Base-by-base conservation (phyloP, 2,329 filamentous ascomycete genomes). In the Apiospora saccharicola region DNA sequence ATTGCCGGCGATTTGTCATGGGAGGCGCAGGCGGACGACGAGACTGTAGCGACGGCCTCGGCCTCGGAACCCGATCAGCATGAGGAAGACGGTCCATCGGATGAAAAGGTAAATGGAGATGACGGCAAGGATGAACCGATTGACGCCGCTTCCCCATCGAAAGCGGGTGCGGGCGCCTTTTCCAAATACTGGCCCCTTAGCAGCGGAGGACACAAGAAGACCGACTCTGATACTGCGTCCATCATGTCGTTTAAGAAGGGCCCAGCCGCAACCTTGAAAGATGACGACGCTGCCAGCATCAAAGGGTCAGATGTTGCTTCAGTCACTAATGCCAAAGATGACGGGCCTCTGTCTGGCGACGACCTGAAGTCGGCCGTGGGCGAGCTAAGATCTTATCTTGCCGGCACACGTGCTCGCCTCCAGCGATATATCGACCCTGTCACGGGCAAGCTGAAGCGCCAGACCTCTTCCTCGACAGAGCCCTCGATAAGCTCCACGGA, bases 321-420 rank as follows among this genome's bases (percentile, higher is more conserved):
- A 14, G 6, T 26, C 19, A 26, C n/a, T 12, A 34, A 44, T 12
- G 67, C 5, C 41, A 64, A 41, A 8, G 57, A 64, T 1, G 57
- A 64, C 6, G 64, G 69, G 4, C 49, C 70, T 41, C 83, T 93
- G 47, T 91, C 95, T 79, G 95, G 94, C 19, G 96, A 96, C 78
- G 94, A 98, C 76, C 87, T 99, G 47, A 93, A 90, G 76, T 88
- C 90, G 68, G 95, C 96, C 0, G 93, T 96, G 22, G 89, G 92
- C 61, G 95, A 96, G 74, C 87, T 99, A 1, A 94, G 94, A 77
- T 92, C 92, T 34, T 99, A 97, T 79, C 88, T 99, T 10, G 96
- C 95, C 0, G 94, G 97, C 75, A 94, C 95, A 24, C 91, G 96
- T 73, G 88, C 89, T 26, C 86, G 90, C 30, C 83, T 92, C 67